Percentiles rank a stretch among this genome's conserved stretches.
Conservation (phyloP, 2,329 filamentous ascomycete genomes). For the Talaromyces sp. region DNA sequence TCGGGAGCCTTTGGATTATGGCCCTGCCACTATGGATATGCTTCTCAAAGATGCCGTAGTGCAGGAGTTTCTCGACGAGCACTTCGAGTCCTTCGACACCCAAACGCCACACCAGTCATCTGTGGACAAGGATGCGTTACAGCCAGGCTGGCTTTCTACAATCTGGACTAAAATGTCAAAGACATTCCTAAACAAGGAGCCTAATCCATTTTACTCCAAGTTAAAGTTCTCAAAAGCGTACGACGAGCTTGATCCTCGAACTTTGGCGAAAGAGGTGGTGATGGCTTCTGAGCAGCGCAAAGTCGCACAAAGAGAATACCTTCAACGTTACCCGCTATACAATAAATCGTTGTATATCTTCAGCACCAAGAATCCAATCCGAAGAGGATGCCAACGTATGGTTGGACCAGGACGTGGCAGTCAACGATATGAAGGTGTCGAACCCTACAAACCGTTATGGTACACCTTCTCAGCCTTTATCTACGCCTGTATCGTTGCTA, state of each 20-base stretch:
- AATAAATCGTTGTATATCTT: constrained; percentile 92
- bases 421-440: constrained; percentile 82
- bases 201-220: constrained; percentile 92
- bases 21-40: constrained; percentile 90
- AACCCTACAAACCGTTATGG: constrained; percentile 86
- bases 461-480: constrained; percentile 91
- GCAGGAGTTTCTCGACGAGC: constrained; percentile 85
- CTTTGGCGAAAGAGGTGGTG: constrained; percentile 88
- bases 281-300: constrained; percentile 78
- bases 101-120: constrained; percentile 3
- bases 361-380: constrained; percentile 69
- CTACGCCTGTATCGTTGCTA: constrained; percentile 89
- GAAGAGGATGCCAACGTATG: constrained; percentile 78
- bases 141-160: constrained; percentile 58
- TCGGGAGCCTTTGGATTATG: constrained; percentile 85
- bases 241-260: constrained; percentile 75
- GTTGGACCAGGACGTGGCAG: constrained; percentile 86
- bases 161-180: constrained; percentile 59
- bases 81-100: constrained; percentile 26
- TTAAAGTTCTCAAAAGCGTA: constrained; percentile 68
- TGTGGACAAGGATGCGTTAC: constrained; percentile 31
- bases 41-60: constrained; percentile 94
- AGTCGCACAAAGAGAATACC: constrained; percentile 84
- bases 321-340: constrained; percentile 81
- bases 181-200: constrained; percentile 63